These are phyloP conservation scores for Cutaneotrichosporon dermatis DNA, from an alignment of 1,284 basidiomycete species.

Conservation along the genomic window DNA sequence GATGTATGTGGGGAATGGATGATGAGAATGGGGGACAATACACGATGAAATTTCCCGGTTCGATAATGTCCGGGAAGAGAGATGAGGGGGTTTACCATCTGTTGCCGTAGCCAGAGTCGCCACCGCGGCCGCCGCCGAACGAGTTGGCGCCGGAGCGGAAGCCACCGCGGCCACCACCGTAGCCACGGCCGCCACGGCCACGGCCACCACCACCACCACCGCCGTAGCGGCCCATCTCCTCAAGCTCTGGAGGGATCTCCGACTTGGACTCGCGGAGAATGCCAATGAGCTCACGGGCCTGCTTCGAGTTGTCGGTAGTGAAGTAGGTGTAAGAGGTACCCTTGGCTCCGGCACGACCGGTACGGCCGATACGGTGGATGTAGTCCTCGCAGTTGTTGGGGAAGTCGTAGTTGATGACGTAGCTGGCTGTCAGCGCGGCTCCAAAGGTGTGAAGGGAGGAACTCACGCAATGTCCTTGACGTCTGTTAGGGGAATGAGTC, in stretches of 20 bases:
- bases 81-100: conserved; percentile 22
- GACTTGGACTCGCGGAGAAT: conserved; percentile 91
- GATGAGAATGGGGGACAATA: neutral
- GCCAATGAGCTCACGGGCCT: conserved; percentile 80
- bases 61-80: neutral
- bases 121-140: conserved; percentile 35
- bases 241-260: conserved; percentile 77
- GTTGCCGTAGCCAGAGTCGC: conserved; percentile 43
- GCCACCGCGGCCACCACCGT: conserved; percentile 51
- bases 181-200: conserved; percentile 51
- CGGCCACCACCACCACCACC: conserved; percentile 54
- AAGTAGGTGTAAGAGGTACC: conserved; percentile 91
- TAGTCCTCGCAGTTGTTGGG: conserved; percentile 64
- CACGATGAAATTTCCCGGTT: too few relatives aligned
- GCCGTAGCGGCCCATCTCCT: conserved; percentile 87
- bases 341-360: conserved; percentile 55
- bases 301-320: conserved; percentile 89
- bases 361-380: conserved; percentile 57
- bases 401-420: conserved; percentile 77
- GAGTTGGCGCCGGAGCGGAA: conserved; percentile 25
- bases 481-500: conserved; percentile 29
- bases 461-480: conserved; percentile 46
- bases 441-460: neutral
- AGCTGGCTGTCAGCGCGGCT: conserved; percentile 19
- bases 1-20: neutral